Evolutionary conservation across 108 stramenopile genomes (phyloP), one percentile per base, ranked within the genome.

Genomic region (Mediolabrus comicus): DNA sequence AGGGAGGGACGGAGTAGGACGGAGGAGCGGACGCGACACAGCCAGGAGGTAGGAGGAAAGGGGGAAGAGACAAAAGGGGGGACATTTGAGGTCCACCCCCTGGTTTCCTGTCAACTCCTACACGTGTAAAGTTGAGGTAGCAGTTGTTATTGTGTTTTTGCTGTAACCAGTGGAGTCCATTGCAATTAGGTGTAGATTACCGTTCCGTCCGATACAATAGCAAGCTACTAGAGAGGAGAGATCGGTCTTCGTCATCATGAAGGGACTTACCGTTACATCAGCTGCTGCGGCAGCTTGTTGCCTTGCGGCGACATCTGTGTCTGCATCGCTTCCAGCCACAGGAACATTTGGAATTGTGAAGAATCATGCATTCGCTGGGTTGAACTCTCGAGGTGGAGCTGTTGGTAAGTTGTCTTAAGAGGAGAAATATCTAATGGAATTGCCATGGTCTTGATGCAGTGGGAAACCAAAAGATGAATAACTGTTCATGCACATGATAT

Each of bases 361-460:
- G 31, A 52, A 57, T 57, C 52, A 34, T 72, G 29, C 66, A 17
- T 76, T 76, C 41, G 56, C 25, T 5, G 67, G 67, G 32, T 69
- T 76, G 67, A 53, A 65, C 35, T 67, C 67, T 24, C 57, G 75
- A 31, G 75, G 75, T 25, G 75, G 75, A 17, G 56, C 65, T 57
- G 67, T 69, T 59, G 75, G 75, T 76, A 24, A 63, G 71, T 72
- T 39, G 7, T 13, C 24, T 19, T 22, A 2, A 9, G 16, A 53
- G 10, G 4, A 12, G 41, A 2, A 28, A 29, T 25, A 39, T 10
- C 39, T 31, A 56, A n/a, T 36, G 28, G 34, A 12, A 19, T 65
- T 31, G 64, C 14, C 32, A 22, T 43, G 27, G 8, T 13, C 41
- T 17, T 24, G 17, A 33, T 3, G 33, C 3, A 3, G 33, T 33